Evolutionary conservation across 306 rosid genomes (phyloP).

Genomic region (Clitoria ternatea): DNA sequence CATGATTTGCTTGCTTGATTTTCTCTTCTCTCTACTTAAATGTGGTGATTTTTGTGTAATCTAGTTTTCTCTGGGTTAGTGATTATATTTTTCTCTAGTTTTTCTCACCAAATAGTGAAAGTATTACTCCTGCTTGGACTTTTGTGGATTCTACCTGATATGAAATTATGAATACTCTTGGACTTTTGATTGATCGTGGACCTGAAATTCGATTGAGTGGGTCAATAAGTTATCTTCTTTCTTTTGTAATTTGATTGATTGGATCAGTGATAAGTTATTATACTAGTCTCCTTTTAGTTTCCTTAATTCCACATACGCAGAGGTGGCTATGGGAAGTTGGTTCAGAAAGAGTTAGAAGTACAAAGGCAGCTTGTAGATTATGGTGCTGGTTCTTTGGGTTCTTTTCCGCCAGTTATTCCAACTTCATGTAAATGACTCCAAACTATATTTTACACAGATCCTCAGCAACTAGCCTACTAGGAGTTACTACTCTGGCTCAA

Average conservation of each 20-base stretch:
- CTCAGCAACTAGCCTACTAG: constrained; percentile 24
- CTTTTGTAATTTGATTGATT: neutral
- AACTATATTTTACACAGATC: constrained; percentile 8
- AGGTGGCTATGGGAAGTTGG: constrained; percentile 95
- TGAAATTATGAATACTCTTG: neutral
- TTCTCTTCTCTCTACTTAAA: neutral
- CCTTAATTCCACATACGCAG: constrained; percentile 75
- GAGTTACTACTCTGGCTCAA: neutral
- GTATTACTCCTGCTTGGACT: neutral
- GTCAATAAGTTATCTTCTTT: too few relatives aligned
- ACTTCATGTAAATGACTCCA: constrained; percentile 62
- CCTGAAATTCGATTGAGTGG: neutral
- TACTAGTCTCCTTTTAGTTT: constrained; percentile 26
- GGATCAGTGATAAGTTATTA: neutral
- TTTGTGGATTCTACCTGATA: neutral
- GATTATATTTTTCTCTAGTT: neutral
- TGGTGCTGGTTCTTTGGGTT: constrained; percentile 88
- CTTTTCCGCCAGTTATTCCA: constrained; percentile 67
- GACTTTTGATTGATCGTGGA: neutral
- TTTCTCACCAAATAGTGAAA: neutral
- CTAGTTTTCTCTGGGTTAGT: neutral
- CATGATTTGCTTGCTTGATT: neutral
- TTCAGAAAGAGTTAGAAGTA: constrained; percentile 88
- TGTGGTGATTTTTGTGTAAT: neutral
- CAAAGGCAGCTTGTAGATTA: constrained; percentile 97